These are phyloP conservation scores for Jaltomata sinuosa DNA, from an alignment of 257 asterid species.

Conservation along the genomic window DNA sequence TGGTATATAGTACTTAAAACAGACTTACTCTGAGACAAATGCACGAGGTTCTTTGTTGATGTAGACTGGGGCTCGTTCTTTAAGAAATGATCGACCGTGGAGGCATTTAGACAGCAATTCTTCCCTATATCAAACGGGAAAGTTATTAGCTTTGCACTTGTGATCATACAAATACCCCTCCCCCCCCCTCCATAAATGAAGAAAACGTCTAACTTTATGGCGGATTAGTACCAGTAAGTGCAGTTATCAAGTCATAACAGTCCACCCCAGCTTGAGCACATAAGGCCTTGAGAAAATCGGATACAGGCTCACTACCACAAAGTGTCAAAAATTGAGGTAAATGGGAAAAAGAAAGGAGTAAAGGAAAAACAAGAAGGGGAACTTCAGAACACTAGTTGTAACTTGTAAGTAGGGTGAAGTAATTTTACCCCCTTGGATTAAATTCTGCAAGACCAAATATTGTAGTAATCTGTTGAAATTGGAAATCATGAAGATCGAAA, in stretches of 20 bases:
- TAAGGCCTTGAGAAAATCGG: conserved; percentile 27
- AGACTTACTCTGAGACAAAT: conserved; percentile 79
- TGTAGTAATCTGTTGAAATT: conserved; percentile 43
- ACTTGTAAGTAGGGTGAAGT: neutral
- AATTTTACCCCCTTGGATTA: conserved; percentile 58
- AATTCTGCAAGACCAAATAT: conserved; percentile 72
- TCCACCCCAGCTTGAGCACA: conserved; percentile 48
- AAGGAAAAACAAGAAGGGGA: neutral
- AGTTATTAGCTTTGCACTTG: neutral
- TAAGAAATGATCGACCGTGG: conserved; percentile 47
- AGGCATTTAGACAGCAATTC: conserved; percentile 70
- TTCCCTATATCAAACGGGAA: conserved; percentile 24
- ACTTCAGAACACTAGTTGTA: neutral
- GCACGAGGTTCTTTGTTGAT: conserved; percentile 73
- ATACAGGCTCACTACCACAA: conserved; percentile 27
- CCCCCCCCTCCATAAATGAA: too few relatives aligned
- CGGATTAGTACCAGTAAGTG: conserved; percentile 47
- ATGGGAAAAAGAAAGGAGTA: neutral
- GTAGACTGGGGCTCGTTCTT: conserved; percentile 78
- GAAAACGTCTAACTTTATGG: neutral
- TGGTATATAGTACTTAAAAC: neutral
- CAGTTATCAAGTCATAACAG: conserved; percentile 56
- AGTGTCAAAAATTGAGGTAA: too few relatives aligned
- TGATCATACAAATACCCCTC: too few relatives aligned
- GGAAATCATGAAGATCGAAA: neutral